phyloP scores from a whole-genome alignment of 495 filamentous ascomycete genomes.

The Hypoxylon perforatum region DNA sequence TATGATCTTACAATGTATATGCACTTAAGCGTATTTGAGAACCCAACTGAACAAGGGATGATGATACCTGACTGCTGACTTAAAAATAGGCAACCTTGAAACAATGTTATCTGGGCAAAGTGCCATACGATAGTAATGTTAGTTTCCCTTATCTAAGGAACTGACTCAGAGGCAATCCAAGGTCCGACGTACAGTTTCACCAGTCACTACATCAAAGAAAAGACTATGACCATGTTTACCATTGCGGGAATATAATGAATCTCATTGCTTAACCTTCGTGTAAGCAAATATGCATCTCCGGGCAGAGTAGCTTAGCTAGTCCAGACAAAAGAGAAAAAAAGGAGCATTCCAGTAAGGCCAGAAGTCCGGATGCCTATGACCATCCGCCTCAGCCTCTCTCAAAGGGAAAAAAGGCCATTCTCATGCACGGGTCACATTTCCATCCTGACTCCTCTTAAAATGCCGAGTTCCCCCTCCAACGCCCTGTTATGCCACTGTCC shows the following conservation, averaged over 20 bases:
- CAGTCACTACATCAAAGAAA: too few species aligned
- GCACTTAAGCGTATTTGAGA: too few species aligned
- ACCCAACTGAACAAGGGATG: too few species aligned
- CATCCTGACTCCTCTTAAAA: slow-evolving; percentile 37
- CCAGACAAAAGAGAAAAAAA: slow-evolving; percentile 25
- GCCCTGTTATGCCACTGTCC: slow-evolving; percentile 34
- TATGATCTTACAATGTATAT: too few species aligned
- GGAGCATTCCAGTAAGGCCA: background rate
- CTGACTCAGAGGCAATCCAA: too few species aligned
- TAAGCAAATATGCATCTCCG: slow-evolving; percentile 24
- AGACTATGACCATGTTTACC: background rate
- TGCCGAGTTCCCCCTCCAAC: slow-evolving; percentile 33
- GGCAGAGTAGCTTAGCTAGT: slow-evolving; percentile 15
- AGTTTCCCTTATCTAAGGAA: too few species aligned
- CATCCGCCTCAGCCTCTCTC: background rate
- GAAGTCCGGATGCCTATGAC: background rate
- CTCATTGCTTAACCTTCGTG: slow-evolving; percentile 30
- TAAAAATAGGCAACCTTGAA: too few species aligned
- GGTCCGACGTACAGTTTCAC: too few species aligned
- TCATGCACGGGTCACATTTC: slow-evolving; percentile 31
- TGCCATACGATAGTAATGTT: too few species aligned
- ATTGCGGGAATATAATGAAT: slow-evolving; percentile 12
- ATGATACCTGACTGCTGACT: too few species aligned
- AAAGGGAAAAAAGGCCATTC: slow-evolving; percentile 7
- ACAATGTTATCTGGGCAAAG: too few species aligned